Conservation (phyloP, 768 basidiomycete species). For the Trametes coccinea region DNA sequence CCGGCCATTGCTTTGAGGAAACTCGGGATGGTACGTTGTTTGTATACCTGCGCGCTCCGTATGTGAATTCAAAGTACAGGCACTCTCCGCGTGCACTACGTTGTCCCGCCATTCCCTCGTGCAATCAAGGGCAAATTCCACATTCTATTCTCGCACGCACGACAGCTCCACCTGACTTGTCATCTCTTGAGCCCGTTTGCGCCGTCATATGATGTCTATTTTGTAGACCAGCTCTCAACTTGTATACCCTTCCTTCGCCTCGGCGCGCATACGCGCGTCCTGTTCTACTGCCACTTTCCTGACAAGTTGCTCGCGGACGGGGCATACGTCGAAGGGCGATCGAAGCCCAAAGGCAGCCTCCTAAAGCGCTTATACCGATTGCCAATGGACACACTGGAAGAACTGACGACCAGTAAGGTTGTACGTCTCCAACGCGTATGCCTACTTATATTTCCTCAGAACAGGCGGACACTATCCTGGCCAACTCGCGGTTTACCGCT, state of each 20-base stretch:
- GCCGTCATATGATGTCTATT: slow-evolving; percentile 75
- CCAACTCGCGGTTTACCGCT: slow-evolving; percentile 91
- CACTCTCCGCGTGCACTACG: slow-evolving; percentile 72
- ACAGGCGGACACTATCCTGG: slow-evolving; percentile 87
- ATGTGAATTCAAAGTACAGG: slow-evolving; percentile 46
- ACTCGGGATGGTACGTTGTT: slow-evolving; percentile 76
- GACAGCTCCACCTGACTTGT: slow-evolving; percentile 80
- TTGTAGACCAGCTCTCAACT: slow-evolving; percentile 94
- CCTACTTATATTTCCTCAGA: slow-evolving; percentile 42
- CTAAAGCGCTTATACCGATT: slow-evolving; percentile 79
- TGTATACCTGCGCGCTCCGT: neutral
- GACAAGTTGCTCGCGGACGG: slow-evolving; percentile 88
- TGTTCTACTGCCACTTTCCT: slow-evolving; percentile 98
- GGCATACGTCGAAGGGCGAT: slow-evolving; percentile 56
- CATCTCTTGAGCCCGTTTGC: slow-evolving; percentile 56
- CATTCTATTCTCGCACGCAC: slow-evolving; percentile 84
- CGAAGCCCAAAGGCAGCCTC: slow-evolving; percentile 43
- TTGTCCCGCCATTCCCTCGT: slow-evolving; percentile 78
- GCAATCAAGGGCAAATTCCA: slow-evolving; percentile 80
- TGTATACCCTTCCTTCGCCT: slow-evolving; percentile 81
- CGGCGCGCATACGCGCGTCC: slow-evolving; percentile 71
- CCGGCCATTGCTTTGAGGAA: slow-evolving; percentile 88
- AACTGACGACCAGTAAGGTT: slow-evolving; percentile 74
- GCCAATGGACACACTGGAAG: slow-evolving; percentile 91
- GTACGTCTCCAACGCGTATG: slow-evolving; percentile 27